Percentiles rank a stretch among this genome's conserved stretches.
Conservation (phyloP, 345 rosid species). For the Salix purpurea region DNA sequence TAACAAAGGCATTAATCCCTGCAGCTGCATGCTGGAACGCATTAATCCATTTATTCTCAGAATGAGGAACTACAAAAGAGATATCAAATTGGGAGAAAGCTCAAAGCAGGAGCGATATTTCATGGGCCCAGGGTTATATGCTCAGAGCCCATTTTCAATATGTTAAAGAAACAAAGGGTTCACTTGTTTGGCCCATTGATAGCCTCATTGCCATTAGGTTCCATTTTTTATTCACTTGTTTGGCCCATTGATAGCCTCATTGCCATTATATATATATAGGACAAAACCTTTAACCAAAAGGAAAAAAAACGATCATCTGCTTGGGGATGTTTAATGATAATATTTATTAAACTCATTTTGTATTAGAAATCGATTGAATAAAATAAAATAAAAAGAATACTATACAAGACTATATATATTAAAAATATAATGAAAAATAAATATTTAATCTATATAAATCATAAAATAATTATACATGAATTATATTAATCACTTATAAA, state of each 20-base stretch:
- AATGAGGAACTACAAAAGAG: constrained; percentile 37
- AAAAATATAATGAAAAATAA: too few species aligned
- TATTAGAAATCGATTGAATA: too few species aligned
- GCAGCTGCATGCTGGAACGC: constrained; percentile 48
- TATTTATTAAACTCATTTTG: too few species aligned
- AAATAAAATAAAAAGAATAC: too few species aligned
- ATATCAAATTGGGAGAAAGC: constrained; percentile 37
- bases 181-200: not conserved
- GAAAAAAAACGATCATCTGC: too few species aligned
- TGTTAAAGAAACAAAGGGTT: not conserved
- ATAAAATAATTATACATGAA: too few species aligned
- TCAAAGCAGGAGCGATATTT: constrained; percentile 18
- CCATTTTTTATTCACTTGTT: not conserved
- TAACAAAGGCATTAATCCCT: constrained; percentile 3
- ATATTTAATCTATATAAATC: too few species aligned
- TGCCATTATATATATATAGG: too few species aligned
- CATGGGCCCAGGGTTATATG: not conserved
- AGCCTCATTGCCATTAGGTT: not conserved
- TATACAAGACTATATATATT: too few species aligned
- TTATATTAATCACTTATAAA: too few species aligned
- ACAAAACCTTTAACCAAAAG: too few species aligned
- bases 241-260: not conserved
- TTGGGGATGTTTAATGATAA: too few species aligned
- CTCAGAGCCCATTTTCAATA: not conserved
- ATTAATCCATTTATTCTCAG: constrained; percentile 36